Evolutionary conservation across 768 basidiomycete species (phyloP), one percentile per base, ranked within the genome.

Genomic region (Psilocybe cyanescens): DNA sequence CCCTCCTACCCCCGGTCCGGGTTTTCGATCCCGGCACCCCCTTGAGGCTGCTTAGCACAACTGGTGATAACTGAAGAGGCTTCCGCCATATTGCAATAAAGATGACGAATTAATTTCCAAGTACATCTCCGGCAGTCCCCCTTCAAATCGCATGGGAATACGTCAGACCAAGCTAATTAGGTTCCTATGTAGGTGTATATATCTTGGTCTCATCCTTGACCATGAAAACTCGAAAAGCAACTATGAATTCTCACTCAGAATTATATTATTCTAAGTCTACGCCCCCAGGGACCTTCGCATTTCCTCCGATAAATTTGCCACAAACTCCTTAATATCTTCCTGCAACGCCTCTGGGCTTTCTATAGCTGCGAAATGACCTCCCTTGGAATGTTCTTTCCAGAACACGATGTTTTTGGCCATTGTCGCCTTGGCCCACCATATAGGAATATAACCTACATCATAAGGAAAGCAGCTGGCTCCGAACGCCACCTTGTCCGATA

Each of bases 351-450:
- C 71, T 0, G 81, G 78, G 47, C 63, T 70, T 63, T 84, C 83
- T 35, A 75, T 64, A 0, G 81, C 73, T 3, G 81, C 75, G 65
- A 83, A 84, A 70, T 82, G 82, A 0, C 83, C 82, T 3, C 83
- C 83, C 8, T 68, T 68, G 4, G 68, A 65, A 57, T 83, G 80
- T 24, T 75, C 72, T 33, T 72, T 74, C 68, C 78, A 78, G 44
- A 79, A 79, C 17, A 81, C 77, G 17, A 82, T 72, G 7, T 75
- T 80, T 31, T 76, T 71, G 16, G 74, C 65, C 29, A 76, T 69
- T 4, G 71, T 70, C n/a, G 74, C 53, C 73, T 80, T 77, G 5
- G 75, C 79, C 66, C 64, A 82, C 81, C 74, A 73, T 57, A 67
- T 68, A 1, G 81, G 79, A 0, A 75, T n/a, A n/a, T 68, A 68